Evolutionary conservation across 257 asterid species (phyloP), one percentile per base, ranked within the genome.

Genomic region (Fraxinus excelsior): DNA sequence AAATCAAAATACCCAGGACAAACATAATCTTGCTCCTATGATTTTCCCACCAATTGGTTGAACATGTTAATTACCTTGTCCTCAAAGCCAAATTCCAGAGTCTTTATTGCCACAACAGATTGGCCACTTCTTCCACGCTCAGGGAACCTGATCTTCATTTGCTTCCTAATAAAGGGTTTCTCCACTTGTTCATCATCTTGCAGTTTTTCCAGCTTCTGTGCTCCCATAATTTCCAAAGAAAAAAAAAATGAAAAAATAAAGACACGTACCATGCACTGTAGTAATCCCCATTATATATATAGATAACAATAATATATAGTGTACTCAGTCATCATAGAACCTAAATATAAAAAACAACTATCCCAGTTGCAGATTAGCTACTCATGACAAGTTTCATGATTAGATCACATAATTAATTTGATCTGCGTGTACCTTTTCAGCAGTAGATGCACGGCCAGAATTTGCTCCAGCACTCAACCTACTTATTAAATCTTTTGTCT

Each of bases 361-460:
- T 62, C 68, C 18, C 7, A 7, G 31, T 11, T 23, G 29, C 31
- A 60, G 32, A 21, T 60, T 23, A 21, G 5, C 29, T 1, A 25
- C 31, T 60, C 31, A 23, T 60, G 1, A 5, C 23, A 53, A 53
- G 64, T 53, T 19, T 53, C 26, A 53, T 53, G 21, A 53, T 19
- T 53, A 53, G 26, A 6, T 53, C 25, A 19, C 64, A 0, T n/a
- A 58, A 58, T 58, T n/a, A 56, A 2, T 56, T 56, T 5, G 28
- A 56, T 56, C 65, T 14, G 42, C 12, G 31, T 19, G 68, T 77
- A 95, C 99, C 98, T 95, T 95, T 82, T 90, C 99, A 80, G 99
- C 99, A 31, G 98, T 88, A 83, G 99, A 95, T 77, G 99, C 99
- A 76, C 99, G 99, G 1, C 99, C 99, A 71, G 99, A 44, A 86